Evolutionary conservation across 305 asterid species (phyloP), one percentile per base, ranked within the genome.

Genomic region (Andrographis paniculata): DNA sequence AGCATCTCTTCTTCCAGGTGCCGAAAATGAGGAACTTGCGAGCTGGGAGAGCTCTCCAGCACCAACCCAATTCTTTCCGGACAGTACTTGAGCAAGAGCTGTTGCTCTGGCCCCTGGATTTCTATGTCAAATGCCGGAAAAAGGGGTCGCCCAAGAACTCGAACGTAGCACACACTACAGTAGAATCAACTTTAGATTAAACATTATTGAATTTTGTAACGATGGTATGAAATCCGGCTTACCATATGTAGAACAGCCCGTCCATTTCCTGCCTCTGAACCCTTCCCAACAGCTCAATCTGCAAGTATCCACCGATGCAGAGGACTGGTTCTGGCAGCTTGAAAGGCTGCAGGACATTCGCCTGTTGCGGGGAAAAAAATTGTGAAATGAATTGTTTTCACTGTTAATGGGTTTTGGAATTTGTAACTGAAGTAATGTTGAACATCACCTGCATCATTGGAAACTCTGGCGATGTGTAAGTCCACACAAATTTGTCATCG

Each of bases 401-500:
- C 33, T 1, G 10, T 6, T 1, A 13, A 35, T 5, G 15, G 16
- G n/a, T 35, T 13, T 35, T 11, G 40, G n/a, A 8, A 35, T 35
- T 20, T 27, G 14, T 20, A 30, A 4, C 16, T 35, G 2, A 12
- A 35, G 4, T 35, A 35, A 35, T 13, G n/a, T 5, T 5, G 12
- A 12, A 13, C 12, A 12, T 7, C 19, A 91, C 99, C 94, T 79
- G 95, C 18, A 33, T 45, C 94, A 91, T 83, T 4, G 80, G 66
- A 60, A 76, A 87, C 56, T 68, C 76, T 35, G 69, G 80, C 22
- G 99, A 87, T 45, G 77, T 67, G 60, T 80, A 87, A n/a, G 83
- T 76, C 99, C 99, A 91, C 20, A 49, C 50, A 59, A 91, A 80
- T 68, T 58, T 77, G 73, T 87, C 93, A 50, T 87, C 87, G 56